Evolutionary conservation across 192 early-diverging fungal species (phyloP), one percentile per base, ranked within the genome.

Genomic region (Backusella australiensis): DNA sequence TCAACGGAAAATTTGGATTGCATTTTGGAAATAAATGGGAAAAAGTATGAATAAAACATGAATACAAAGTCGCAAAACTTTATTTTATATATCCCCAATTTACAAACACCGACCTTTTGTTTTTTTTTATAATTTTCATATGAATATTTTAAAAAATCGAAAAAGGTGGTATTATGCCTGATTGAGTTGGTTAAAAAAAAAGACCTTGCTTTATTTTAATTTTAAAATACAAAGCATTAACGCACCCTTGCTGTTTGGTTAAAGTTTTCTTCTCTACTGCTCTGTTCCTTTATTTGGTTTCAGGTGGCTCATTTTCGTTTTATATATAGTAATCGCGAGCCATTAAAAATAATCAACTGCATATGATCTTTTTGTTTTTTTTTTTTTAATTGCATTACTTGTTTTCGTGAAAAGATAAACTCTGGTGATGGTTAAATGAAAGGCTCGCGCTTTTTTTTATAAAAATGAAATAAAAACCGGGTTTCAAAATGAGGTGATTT

Each of bases 1-100:
- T 77, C 46, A 12, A 81, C 29, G 12, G 80, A 81, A 66, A 72
- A 77, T 63, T 73, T 49, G 1, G 36, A 65, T 35, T 59, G 17
- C 80, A 81, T 81, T 44, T 70, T 70, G 26, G 56, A n/a, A 63
- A 29, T 63, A 63, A 63, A 29, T 14, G 21, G 56, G 23, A 29
- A 26, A 29, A 63, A 26, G 56, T 14, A 63, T 63, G 21, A 14
- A 26, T 26, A 26, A 59, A 59, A 59, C 3, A 4, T 44, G 42
- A 44, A 29, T 23, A 39, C 38, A 39, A 39, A 29, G 29, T 19
- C 1, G 26, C 6, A 63, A 29, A 63, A 63, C 21, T 63, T 63
- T 59, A 26, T 59, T 59, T 26, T 63, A 59, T 29, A 29, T 29
- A 4, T 29, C 12, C 4, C 0, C 1, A 11, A 11, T 63, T 63